Evolutionary conservation across 2,329 filamentous ascomycete genomes (phyloP).

Genomic region (Paraphaeosphaeria sporulosa): DNA sequence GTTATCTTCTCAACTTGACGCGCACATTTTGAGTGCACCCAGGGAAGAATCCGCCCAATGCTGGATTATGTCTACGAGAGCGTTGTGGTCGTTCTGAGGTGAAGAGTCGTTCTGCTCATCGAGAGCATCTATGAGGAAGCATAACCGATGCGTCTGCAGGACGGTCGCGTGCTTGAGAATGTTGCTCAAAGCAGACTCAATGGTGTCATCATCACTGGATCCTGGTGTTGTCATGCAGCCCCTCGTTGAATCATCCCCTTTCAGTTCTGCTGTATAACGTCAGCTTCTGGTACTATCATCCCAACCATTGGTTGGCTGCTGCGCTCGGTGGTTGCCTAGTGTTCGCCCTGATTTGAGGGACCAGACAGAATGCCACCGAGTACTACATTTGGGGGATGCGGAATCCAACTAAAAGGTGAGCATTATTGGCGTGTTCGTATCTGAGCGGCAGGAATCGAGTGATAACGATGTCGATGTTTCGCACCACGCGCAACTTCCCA

Average conservation of each 20-base stretch:
- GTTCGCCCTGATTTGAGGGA: not conserved
- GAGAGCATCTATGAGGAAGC: constrained; percentile 20
- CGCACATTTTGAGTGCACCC: constrained; percentile 20
- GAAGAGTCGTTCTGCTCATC: constrained; percentile 17
- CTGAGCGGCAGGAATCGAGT: too few species aligned
- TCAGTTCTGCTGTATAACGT: not conserved
- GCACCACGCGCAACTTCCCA: not conserved
- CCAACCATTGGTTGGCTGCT: not conserved
- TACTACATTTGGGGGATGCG: too few species aligned
- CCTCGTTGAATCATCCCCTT: not conserved
- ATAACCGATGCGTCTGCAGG: constrained; percentile 12
- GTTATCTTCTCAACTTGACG: constrained; percentile 21
- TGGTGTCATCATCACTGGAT: constrained; percentile 1
- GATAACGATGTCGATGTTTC: not conserved
- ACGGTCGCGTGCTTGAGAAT: not conserved
- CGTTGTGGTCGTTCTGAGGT: constrained; percentile 4
- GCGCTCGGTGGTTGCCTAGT: not conserved
- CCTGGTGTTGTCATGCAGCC: not conserved
- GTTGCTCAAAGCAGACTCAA: constrained; percentile 1
- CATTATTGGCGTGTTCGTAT: too few species aligned
- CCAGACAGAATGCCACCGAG: not conserved
- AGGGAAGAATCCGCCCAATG: not conserved
- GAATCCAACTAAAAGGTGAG: too few species aligned
- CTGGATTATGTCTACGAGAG: constrained; percentile 5
- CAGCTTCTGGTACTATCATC: not conserved